Base-by-base conservation (phyloP, 371 early-diverging fungal species). In the Dinochytrium kinnereticum region DNA sequence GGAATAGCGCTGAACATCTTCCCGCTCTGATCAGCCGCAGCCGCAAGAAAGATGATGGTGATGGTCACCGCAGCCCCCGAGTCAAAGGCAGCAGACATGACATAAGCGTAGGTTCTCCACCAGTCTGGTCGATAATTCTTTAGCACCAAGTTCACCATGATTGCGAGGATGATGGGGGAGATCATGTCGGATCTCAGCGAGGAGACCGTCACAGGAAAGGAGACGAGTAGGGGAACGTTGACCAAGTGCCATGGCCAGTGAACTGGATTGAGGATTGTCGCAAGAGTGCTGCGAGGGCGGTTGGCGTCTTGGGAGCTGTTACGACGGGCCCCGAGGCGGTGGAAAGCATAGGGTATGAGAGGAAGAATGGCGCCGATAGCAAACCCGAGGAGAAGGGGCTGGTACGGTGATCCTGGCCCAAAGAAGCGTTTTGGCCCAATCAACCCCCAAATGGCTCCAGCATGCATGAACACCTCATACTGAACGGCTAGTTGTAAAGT, bases 391-490 rank as follows among this genome's bases (percentile, higher is more conserved):
- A 71, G 61, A 0, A 51, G 38, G 17, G 33, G 38, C 3, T 38
- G 39, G 64, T 75, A 75, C 1, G 70, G 66, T 7, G 66, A 55
- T 10, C 26, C 68, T 3, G 59, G 40, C 21, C 71, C 70, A 44
- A 75, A 71, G 68, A 75, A 71, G 0, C 61, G 61, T 10, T 21
- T 19, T 7, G 76, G 76, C 0, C 71, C 74, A 28, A 75, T 70
- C 33, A 70, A 64, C 3, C 75, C 75, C 75, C 69, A 69, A 10
- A 75, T 69, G 1, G 69, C 68, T 24, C 87, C 90, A 28, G 88
- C 88, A 31, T 86, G 81, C 76, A 85, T 83, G 73, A 89, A 90
- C 5, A 82, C 78, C 0, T 51, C 30, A 67, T 79, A 74, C 34
- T 61, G 64, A 36, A 38, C 34, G 24, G 64, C 64, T 61, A 28